phyloP scores from a whole-genome alignment of 2,329 filamentous ascomycete species.

The Lecanicillium sp. region DNA sequence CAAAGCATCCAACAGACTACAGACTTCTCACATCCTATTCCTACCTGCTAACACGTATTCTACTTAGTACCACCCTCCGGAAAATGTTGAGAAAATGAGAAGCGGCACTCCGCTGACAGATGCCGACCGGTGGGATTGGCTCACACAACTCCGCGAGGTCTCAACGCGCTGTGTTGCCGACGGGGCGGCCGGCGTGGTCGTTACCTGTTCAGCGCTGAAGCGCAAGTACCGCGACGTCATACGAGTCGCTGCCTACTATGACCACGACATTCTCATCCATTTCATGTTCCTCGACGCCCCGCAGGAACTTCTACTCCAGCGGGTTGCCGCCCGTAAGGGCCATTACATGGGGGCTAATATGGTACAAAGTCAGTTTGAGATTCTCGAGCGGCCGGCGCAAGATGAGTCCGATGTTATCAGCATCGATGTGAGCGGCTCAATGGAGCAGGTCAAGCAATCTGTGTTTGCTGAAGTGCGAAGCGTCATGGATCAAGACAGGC shows the following conservation, averaged over 20 bases:
- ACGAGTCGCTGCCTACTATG: conserved; percentile 69
- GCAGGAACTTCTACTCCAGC: conserved; percentile 65
- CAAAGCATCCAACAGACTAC: not conserved
- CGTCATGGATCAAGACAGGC: conserved; percentile 31
- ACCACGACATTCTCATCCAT: conserved; percentile 68
- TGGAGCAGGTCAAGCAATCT: conserved; percentile 52
- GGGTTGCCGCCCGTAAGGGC: conserved; percentile 66
- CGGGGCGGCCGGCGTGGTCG: conserved; percentile 68
- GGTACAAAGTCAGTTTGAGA: conserved; percentile 87
- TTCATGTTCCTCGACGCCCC: conserved; percentile 85
- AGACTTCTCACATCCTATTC: too few species aligned
- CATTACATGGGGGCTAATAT: conserved; percentile 97
- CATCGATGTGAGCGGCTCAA: conserved; percentile 56
- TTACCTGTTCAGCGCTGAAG: conserved; percentile 94
- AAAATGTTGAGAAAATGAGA: conserved; percentile 89
- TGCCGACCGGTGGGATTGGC: conserved; percentile 96
- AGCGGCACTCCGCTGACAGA: conserved; percentile 79
- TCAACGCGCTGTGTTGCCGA: conserved; percentile 47
- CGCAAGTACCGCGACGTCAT: conserved; percentile 94
- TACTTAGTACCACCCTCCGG: conserved; percentile 61
- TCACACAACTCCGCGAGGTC: conserved; percentile 67
- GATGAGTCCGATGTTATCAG: conserved; percentile 67
- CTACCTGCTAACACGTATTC: too few species aligned
- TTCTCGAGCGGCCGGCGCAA: conserved; percentile 70
- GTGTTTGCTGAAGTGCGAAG: conserved; percentile 50